Evolutionary conservation across 1,139 yeast genomes (phyloP).

Genomic region (Diutina sp.): DNA sequence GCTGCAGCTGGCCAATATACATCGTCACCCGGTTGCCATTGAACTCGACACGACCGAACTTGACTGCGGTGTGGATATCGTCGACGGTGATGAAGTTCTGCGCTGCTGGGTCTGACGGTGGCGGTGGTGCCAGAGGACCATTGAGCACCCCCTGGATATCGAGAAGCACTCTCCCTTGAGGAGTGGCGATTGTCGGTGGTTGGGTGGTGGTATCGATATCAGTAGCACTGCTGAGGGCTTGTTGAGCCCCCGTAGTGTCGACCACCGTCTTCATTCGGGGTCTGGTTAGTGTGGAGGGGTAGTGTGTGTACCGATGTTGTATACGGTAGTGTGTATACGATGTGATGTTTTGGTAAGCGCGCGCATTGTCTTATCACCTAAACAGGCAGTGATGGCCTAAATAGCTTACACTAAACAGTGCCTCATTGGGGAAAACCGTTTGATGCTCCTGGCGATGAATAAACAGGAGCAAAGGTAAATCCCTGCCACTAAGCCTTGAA

Average conservation of each 20-base stretch:
- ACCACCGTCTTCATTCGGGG: not conserved
- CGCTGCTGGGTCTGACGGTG: constrained; percentile 12
- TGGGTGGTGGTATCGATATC: not conserved
- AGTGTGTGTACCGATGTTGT: too few relatives aligned
- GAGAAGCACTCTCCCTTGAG: constrained; percentile 38
- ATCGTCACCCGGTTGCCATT: constrained; percentile 39
- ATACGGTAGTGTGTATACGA: too few relatives aligned
- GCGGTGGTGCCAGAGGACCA: constrained; percentile 31
- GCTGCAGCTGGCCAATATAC: constrained; percentile 53
- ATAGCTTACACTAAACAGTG: too few relatives aligned
- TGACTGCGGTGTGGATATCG: constrained; percentile 33
- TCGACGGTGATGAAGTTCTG: constrained; percentile 21
- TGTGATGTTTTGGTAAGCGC: too few relatives aligned
- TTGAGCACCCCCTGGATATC: constrained; percentile 67
- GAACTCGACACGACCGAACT: constrained; percentile 46
- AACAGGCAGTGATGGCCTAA: too few relatives aligned
- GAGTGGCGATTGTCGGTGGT: not conserved
- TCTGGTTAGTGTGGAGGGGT: too few relatives aligned
- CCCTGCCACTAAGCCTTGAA: too few relatives aligned
- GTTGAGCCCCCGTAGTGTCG: not conserved
- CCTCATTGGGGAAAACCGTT: too few relatives aligned
- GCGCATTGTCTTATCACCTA: too few relatives aligned
- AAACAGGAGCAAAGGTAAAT: too few relatives aligned
- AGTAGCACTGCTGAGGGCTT: not conserved
- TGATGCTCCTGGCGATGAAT: too few relatives aligned